Percentiles rank a stretch among this genome's conserved stretches.
phyloP scores from a whole-genome alignment of 805 yeast genomes.

The Blastobotrys chiropterorum region DNA sequence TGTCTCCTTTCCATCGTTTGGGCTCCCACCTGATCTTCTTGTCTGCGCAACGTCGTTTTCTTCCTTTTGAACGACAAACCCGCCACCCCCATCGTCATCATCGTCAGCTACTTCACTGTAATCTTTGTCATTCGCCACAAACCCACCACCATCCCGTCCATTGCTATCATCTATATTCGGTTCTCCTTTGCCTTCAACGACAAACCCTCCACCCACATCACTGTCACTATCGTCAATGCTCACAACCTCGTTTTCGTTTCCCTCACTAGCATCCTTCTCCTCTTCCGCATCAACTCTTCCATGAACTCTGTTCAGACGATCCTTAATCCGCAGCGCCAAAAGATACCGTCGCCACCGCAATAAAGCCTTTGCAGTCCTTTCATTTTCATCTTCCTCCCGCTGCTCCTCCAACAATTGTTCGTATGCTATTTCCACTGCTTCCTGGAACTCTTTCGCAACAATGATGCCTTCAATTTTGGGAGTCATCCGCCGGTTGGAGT shows the following conservation, averaged over 20 bases:
- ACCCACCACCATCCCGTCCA: constrained; percentile 5
- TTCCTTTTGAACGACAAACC: not conserved
- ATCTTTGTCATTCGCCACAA: not conserved
- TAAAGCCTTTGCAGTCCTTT: constrained; percentile 37
- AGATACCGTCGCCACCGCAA: constrained; percentile 32
- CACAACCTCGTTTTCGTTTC: not conserved
- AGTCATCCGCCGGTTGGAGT: constrained; percentile 45
- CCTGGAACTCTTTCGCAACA: constrained; percentile 54
- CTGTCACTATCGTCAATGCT: constrained; percentile 5
- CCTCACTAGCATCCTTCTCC: not conserved
- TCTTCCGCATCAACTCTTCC: constrained; percentile 13
- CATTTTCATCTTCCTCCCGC: constrained; percentile 37
- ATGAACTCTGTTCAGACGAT: constrained; percentile 20
- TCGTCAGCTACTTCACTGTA: not conserved
- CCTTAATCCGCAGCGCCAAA: constrained; percentile 27
- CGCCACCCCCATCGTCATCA: constrained; percentile 6
- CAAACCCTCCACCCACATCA: constrained; percentile 27
- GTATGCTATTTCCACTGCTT: constrained; percentile 50
- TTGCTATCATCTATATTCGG: constrained; percentile 6
- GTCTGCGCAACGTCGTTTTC: not conserved
- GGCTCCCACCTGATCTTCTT: not conserved
- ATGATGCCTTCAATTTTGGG: constrained; percentile 74
- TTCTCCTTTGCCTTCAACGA: constrained; percentile 13
- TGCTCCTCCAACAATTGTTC: constrained; percentile 46
- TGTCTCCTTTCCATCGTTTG: too few species aligned